Conservation (phyloP, 345 rosid species). For the Orychophragmus violaceus region DNA sequence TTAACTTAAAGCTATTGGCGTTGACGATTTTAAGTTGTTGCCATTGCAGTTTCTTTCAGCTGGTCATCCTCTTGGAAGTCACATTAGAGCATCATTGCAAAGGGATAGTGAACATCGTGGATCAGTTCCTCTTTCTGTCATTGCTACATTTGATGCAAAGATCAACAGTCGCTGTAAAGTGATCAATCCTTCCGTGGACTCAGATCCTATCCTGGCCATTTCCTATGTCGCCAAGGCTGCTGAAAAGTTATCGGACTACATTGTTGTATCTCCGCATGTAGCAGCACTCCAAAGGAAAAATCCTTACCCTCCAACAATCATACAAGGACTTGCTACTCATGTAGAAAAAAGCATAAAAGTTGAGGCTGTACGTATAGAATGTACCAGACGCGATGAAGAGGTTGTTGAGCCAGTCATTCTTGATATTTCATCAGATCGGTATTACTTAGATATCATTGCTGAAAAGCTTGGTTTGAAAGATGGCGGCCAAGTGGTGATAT, state of each 20-base stretch:
- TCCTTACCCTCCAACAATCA: constrained; percentile 41
- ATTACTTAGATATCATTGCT: neutral
- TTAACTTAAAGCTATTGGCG: neutral
- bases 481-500: neutral
- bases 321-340: constrained; percentile 31
- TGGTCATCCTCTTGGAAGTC: neutral
- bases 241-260: constrained; percentile 15
- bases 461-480: neutral
- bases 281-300: constrained; percentile 46
- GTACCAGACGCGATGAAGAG: constrained; percentile 10
- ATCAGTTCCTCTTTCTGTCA: neutral
- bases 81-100: neutral
- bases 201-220: constrained; percentile 31
- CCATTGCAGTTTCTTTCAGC: neutral
- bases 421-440: neutral
- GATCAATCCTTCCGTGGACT: constrained; percentile 17
- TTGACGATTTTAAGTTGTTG: neutral
- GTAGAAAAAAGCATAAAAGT: constrained; percentile 24
- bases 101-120: neutral
- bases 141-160: neutral
- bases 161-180: neutral
- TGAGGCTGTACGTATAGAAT: constrained; percentile 50
- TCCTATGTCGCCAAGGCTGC: constrained; percentile 29
- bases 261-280: constrained; percentile 29
- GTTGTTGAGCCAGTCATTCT: neutral